phyloP scores from a whole-genome alignment of 495 filamentous ascomycete genomes.

The Tricharina praecox region DNA sequence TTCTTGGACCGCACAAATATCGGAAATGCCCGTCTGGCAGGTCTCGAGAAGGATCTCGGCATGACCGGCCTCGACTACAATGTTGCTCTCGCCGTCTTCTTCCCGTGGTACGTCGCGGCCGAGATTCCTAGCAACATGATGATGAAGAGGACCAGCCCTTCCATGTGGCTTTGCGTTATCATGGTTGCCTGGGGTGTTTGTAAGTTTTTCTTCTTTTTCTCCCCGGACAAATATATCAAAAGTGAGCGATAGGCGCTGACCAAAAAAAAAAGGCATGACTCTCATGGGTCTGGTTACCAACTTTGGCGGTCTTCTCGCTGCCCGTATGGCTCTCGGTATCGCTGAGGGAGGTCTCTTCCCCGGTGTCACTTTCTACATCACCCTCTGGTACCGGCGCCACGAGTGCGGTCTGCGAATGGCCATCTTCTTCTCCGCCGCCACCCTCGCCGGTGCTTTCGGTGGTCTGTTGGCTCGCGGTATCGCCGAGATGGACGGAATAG shows the following conservation, averaged over 20 bases:
- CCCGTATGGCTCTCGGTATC: constrained; percentile 44
- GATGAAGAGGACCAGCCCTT: constrained; percentile 47
- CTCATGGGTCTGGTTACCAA: constrained; percentile 41
- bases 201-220: constrained; percentile 45
- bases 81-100: constrained; percentile 47
- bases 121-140: constrained; percentile 52
- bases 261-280: constrained; percentile 39
- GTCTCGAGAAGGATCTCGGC: constrained; percentile 39
- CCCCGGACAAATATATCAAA: too few relatives aligned
- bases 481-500: constrained; percentile 39
- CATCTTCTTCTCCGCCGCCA: constrained; percentile 49
- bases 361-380: constrained; percentile 60
- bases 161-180: constrained; percentile 40
- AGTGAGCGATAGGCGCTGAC: too few relatives aligned
- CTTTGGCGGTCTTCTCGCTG: constrained; percentile 39
- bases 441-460: constrained; percentile 39
- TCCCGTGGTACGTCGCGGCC: constrained; percentile 48
- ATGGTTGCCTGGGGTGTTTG: constrained; percentile 40
- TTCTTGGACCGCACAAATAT: constrained; percentile 49
- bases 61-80: constrained; percentile 46
- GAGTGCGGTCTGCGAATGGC: constrained; percentile 45
- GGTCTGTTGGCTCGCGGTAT: constrained; percentile 52
- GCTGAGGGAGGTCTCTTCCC: constrained; percentile 49
- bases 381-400: constrained; percentile 55
- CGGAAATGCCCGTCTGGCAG: constrained; percentile 55